Evolutionary conservation across 768 basidiomycete genomes (phyloP), one percentile per base, ranked within the genome.

Genomic region (Termitomyces sp.): DNA sequence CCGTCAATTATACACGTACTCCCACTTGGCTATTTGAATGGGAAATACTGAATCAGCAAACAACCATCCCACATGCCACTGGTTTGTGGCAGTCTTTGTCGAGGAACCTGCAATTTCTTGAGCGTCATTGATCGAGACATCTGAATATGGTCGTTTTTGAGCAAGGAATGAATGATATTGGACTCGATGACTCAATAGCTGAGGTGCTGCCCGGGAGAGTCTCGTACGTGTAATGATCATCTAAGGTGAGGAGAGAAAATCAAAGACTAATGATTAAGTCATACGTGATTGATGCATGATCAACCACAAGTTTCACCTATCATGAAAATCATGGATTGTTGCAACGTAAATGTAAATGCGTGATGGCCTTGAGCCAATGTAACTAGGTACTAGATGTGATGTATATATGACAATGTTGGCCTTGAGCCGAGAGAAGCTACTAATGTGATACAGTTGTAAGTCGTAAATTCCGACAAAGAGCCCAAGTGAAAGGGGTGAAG

Each of bases 1-100:
- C 16, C 38, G 50, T 50, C 5, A 36, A 30, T 5, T 58, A 50
- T n/a, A 20, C 55, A 77, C 87, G 63, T 67, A 91, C 88, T 93
- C 91, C 85, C 87, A 88, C 58, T 76, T 69, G 7, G 81, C 88
- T 30, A 91, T 70, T 59, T 83, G 81, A 35, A 91, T 78, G 0
- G 91, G 92, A 69, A 92, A 92, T 36, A 93, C 81, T 1, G 88
- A 88, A 66, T 91, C 88, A 48, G 92, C 74, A 67, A 85, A 93
- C 30, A 93, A 70, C 80, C 85, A 88, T 43, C 56, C 65, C 57
- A 63, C 55, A 44, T 43, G 61, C 36, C 28, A 28, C 6, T 57
- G 48, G 56, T 51, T 50, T 46, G 53, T 3, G 40, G 49, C 51
- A 16, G 47, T 49, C 35, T 36, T 50, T 41, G 28, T 3, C 7